Conservation (phyloP, 1,284 basidiomycete species). For the Phylloporus gajari region DNA sequence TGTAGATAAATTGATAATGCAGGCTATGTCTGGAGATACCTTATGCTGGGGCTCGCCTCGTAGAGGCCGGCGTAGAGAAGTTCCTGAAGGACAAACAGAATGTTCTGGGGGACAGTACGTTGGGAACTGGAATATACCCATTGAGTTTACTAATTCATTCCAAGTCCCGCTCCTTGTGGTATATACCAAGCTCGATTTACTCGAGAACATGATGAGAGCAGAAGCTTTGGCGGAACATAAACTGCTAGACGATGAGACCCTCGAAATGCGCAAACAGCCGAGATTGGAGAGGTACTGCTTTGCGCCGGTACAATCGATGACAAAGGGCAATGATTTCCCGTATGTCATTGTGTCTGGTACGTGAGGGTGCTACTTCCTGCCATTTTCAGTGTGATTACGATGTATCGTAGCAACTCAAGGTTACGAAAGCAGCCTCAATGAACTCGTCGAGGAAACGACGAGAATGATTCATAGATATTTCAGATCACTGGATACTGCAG, state of each 20-base stretch:
- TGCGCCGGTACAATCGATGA: neutral
- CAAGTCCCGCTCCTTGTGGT: constrained; percentile 17
- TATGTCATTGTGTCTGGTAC: constrained; percentile 10
- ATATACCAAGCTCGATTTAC: constrained; percentile 17
- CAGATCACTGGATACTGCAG: too few relatives aligned
- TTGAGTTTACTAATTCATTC: neutral
- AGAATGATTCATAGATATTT: too few relatives aligned
- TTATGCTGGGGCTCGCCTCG: constrained; percentile 1
- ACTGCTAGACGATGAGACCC: neutral
- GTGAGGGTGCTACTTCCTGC: neutral
- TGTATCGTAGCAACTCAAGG: neutral
- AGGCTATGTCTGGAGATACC: constrained; percentile 17
- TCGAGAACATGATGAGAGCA: neutral
- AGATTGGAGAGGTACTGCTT: neutral
- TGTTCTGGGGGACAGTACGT: constrained; percentile 9
- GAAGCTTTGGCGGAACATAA: neutral
- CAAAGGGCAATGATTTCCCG: neutral
- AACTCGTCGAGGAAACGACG: neutral
- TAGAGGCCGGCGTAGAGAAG: constrained; percentile 10
- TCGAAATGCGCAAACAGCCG: neutral
- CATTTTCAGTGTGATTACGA: neutral
- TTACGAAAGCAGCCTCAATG: neutral
- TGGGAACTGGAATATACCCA: neutral
- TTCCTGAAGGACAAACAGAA: neutral
- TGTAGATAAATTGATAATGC: neutral